Percentiles rank a stretch among this genome's conserved stretches.
phyloP scores from a whole-genome alignment of 2,329 filamentous ascomycete genomes.

The Scedosporium boydii region DNA sequence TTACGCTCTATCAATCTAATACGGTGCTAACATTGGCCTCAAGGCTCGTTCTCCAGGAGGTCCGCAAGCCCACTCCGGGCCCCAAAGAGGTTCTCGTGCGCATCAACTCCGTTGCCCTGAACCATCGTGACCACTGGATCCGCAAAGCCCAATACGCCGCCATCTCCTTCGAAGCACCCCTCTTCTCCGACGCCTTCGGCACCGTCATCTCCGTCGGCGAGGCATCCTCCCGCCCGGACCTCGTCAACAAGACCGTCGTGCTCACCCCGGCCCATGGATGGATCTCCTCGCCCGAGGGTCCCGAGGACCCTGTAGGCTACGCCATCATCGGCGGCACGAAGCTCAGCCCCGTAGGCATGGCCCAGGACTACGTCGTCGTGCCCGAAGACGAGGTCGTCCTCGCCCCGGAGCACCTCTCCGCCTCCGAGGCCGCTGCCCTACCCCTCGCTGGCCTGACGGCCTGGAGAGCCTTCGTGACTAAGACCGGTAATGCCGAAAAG shows the following conservation, averaged over 20 bases:
- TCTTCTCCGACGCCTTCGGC: constrained; percentile 78
- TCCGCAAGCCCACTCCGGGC: constrained; percentile 53
- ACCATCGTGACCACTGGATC: constrained; percentile 93
- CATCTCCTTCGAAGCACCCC: constrained; percentile 66
- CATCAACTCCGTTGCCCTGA: constrained; percentile 72
- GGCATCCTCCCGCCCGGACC: constrained; percentile 24
- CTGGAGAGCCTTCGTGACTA: constrained; percentile 77
- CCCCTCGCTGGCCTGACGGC: constrained; percentile 80
- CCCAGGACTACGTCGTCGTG: constrained; percentile 64
- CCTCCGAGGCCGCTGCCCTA: constrained; percentile 71
- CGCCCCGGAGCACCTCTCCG: constrained; percentile 61
- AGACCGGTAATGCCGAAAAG: constrained; percentile 53
- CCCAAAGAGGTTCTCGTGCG: constrained; percentile 64
- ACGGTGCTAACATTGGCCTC: constrained; percentile 6
- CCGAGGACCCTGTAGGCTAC: constrained; percentile 53
- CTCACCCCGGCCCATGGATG: constrained; percentile 73
- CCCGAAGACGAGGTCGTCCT: constrained; percentile 64
- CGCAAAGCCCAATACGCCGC: constrained; percentile 86
- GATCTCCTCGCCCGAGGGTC: constrained; percentile 60
- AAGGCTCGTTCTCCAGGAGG: constrained; percentile 50
- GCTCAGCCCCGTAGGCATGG: constrained; percentile 56
- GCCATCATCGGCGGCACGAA: constrained; percentile 62
- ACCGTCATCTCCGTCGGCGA: constrained; percentile 57
- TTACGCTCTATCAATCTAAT: background rate
- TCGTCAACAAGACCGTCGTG: constrained; percentile 60